Conservation (phyloP, 805 yeast genomes). For the Candida maltosa region DNA sequence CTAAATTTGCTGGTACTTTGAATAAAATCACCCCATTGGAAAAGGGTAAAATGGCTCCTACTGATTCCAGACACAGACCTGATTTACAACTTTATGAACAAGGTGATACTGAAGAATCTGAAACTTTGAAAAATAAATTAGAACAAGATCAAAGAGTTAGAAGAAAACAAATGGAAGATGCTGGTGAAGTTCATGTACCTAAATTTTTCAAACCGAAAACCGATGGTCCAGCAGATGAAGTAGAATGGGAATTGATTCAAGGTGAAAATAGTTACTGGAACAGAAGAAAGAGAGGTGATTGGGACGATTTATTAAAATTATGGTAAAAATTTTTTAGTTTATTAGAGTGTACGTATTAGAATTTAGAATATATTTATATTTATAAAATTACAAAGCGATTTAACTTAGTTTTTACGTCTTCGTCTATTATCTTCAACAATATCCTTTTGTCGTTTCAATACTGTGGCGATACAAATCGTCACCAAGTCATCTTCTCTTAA, state of each 20-base stretch:
- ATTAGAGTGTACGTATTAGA: neutral
- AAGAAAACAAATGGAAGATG: constrained; percentile 54
- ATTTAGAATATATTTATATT: neutral
- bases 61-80: constrained; percentile 88
- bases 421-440: constrained; percentile 2
- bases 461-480: constrained; percentile 8
- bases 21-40: constrained; percentile 79
- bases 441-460: constrained; percentile 7
- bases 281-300: constrained; percentile 59
- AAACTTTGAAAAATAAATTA: constrained; percentile 57
- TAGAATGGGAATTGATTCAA: constrained; percentile 51
- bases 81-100: constrained; percentile 73
- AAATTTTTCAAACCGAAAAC: constrained; percentile 55
- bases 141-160: constrained; percentile 82
- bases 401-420: neutral
- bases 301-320: constrained; percentile 53
- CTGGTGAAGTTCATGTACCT: constrained; percentile 49
- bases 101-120: constrained; percentile 72
- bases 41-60: constrained; percentile 62
- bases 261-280: constrained; percentile 78
- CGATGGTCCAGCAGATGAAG: constrained; percentile 31
- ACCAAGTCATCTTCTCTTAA: constrained; percentile 6
- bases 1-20: constrained; percentile 75
- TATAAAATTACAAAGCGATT: neutral
- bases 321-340: constrained; percentile 46